Conservation (phyloP, 768 basidiomycete species). For the Suillus brevipes region DNA sequence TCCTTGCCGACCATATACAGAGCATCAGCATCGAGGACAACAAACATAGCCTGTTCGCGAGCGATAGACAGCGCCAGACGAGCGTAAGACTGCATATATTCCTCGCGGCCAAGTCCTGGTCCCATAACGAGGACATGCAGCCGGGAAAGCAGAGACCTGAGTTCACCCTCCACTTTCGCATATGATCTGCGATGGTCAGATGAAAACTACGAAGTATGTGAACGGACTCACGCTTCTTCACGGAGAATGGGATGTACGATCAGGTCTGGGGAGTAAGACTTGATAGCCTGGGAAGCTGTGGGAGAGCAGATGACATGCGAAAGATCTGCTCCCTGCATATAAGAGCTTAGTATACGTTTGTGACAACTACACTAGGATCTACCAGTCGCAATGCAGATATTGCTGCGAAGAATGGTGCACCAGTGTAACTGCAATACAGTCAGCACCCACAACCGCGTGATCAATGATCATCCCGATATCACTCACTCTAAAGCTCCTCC, state of each 20-base stretch:
- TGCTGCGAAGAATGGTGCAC: slow-evolving; percentile 94
- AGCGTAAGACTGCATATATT: slow-evolving; percentile 86
- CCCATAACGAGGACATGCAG: slow-evolving; percentile 93
- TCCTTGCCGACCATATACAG: slow-evolving; percentile 82
- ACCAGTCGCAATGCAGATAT: slow-evolving; percentile 89
- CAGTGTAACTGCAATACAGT: slow-evolving; percentile 73
- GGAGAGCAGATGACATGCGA: slow-evolving; percentile 98
- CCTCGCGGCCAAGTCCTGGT: slow-evolving; percentile 89
- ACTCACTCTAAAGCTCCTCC: slow-evolving; percentile 92
- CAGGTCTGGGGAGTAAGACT: slow-evolving; percentile 94
- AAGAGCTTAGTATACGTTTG: not conserved
- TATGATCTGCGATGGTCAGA: slow-evolving; percentile 39
- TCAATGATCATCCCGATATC: not conserved
- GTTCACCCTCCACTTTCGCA: slow-evolving; percentile 47
- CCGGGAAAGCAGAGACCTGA: slow-evolving; percentile 73
- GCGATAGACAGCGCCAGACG: slow-evolving; percentile 76
- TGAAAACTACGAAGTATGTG: not conserved
- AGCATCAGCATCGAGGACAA: slow-evolving; percentile 95
- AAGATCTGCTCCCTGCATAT: slow-evolving; percentile 78
- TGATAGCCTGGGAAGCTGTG: slow-evolving; percentile 88
- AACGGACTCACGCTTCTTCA: slow-evolving; percentile 55
- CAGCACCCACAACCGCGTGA: not conserved
- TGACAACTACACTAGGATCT: not conserved
- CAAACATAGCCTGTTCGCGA: slow-evolving; percentile 70
- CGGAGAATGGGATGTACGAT: slow-evolving; percentile 94